Evolutionary conservation across 768 basidiomycete genomes (phyloP), one percentile per base, ranked within the genome.

Genomic region (Agaricus subrufescens): DNA sequence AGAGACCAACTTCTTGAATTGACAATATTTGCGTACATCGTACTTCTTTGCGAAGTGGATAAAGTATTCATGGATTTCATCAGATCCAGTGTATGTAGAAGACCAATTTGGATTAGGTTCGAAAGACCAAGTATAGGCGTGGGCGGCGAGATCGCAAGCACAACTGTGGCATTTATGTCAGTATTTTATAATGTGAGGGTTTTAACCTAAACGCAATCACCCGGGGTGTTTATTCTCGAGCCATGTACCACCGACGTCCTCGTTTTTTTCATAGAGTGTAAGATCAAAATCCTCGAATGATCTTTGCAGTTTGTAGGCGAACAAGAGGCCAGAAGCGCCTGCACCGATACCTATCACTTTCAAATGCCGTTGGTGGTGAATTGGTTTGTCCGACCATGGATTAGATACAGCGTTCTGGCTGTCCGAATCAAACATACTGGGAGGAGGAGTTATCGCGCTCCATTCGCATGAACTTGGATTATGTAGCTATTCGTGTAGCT

Each of bases 211-310:
- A 43, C 7, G 40, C 9, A 57, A 60, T 3, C 34, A 69, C 69
- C 70, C 71, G 11, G 71, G 72, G 59, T 73, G 71, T 55, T 59
- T 65, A 61, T 73, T 73, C 55, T 70, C 71, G 15, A 62, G 64
- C 71, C 71, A 72, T 4, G 72, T 73, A 26, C 71, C 71, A 10
- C 61, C 61, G 1, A 34, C 31, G 11, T 34, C 31, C 14, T 60
- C 64, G 57, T 72, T 73, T 59, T 72, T 72, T 12, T 73, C 72
- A 54, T 72, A 73, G 11, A 70, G 15, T 5, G 61, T 63, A 3
- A 72, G 62, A 7, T 70, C 63, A 46, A 68, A 71, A 31, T 70
- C 66, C 3, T 65, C 55, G 57, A 73, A 72, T 10, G 67, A 70
- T 10, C 70, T 66, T 54, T 73, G 72, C 3, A 73, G 60, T 51